Evolutionary conservation across 768 basidiomycete genomes (phyloP), one percentile per base, ranked within the genome.

Genomic region (Lyophyllum atratum): DNA sequence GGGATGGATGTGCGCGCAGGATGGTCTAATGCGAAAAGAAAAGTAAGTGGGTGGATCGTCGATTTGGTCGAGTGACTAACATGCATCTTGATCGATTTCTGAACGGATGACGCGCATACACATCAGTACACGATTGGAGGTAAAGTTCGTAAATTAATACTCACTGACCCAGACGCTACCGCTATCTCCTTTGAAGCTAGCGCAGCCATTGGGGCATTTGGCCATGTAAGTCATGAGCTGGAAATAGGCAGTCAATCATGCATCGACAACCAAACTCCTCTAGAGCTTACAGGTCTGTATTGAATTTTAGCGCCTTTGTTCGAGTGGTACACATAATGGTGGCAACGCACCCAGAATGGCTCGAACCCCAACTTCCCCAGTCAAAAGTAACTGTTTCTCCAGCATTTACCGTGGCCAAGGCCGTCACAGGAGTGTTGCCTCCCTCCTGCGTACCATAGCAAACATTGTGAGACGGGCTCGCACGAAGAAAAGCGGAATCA

Each of bases 171-270:
- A 64, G 6, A 61, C 49, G 28, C 31, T 62, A 15, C 63, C 62
- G 19, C 47, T 60, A 42, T 66, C 65, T 2, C 65, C 63, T 44
- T 66, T 62, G 54, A 66, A 66, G 49, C 47, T 54, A 3, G 65
- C 58, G 39, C 65, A 66, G 14, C 63, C 65, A 26, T 54, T 60
- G 4, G 63, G 52, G 42, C 63, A 64, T 22, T 63, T 64, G 40
- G 60, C 65, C 54, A 64, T 59, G 51, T 64, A 64, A 4, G 65
- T 66, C 65, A 62, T 66, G 11, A 62, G 59, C 54, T 55, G 33
- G 4, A 26, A 31, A 45, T 19, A 58, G 53, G 3, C 54, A 57
- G 29, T 56, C 54, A 51, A 56, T 55, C 3, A 57, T 54, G 46
- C 48, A 58, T 52, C 45, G 34, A 6, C 7, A 14, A 40, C 34